phyloP scores from a whole-genome alignment of 495 filamentous ascomycete genomes.

The Trichoderma reesei region DNA sequence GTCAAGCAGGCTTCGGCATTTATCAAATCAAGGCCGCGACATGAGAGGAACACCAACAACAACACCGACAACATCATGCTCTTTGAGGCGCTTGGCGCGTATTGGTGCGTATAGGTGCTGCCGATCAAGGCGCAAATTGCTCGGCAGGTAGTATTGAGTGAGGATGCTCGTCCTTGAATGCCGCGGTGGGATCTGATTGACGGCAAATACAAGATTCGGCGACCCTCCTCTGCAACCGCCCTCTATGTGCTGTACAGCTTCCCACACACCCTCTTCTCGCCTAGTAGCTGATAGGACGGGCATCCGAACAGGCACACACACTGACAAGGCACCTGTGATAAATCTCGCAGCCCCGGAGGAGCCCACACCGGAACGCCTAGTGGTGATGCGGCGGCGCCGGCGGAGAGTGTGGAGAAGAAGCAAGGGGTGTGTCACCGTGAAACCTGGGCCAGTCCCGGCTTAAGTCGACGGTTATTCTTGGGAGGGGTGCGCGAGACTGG shows the following conservation, averaged over 20 bases:
- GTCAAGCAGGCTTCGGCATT: background rate
- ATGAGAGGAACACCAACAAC: background rate
- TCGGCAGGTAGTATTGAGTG: background rate
- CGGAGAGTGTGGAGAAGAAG: slow-evolving; percentile 1
- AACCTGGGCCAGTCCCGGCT: background rate
- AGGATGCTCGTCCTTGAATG: background rate
- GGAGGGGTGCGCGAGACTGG: background rate
- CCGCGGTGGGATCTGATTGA: background rate
- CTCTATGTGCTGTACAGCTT: no score
- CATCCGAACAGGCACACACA: no score
- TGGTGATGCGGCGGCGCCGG: background rate
- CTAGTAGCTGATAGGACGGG: no score
- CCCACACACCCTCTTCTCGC: no score
- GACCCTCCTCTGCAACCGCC: background rate
- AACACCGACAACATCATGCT: no score
- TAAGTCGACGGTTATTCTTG: slow-evolving; percentile 2
- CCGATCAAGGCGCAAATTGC: no score
- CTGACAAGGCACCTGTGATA: no score
- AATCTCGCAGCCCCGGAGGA: background rate
- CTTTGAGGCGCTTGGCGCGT: slow-evolving; percentile 4
- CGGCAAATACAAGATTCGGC: background rate
- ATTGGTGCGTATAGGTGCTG: no score
- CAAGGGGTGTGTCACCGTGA: background rate
- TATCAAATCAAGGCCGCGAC: background rate
- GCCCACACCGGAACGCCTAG: background rate